A percentile compares a stretch with the other conserved stretches of the same genome.
Conservation (phyloP, 805 yeast species). For the Ogataea populi-albae region DNA sequence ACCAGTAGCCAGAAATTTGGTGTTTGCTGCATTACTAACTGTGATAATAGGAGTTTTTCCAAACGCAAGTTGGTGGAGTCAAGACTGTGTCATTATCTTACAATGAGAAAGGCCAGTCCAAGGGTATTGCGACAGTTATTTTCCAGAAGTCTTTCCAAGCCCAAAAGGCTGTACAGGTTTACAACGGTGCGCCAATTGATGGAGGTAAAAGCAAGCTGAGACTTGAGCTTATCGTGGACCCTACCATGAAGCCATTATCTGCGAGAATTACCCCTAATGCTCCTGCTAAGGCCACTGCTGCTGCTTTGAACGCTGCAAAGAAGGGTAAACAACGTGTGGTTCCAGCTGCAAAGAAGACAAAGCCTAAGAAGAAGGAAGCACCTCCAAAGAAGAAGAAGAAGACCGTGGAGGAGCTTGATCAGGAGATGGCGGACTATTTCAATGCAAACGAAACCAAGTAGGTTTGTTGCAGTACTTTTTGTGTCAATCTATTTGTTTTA, state of each 20-base stretch:
- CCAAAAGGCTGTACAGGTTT: conserved; percentile 71
- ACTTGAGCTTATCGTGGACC: conserved; percentile 81
- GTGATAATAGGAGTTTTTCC: conserved; percentile 73
- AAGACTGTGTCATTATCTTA: conserved; percentile 66
- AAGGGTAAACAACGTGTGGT: conserved; percentile 14
- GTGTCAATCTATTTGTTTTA: no score
- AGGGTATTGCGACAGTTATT: conserved; percentile 85
- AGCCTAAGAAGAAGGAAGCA: no score
- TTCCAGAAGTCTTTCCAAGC: conserved; percentile 73
- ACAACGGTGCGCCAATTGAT: conserved; percentile 92
- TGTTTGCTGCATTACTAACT: conserved; percentile 18
- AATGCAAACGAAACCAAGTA: conserved; percentile 43
- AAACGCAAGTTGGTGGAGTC: conserved; percentile 84
- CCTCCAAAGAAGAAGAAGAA: conserved; percentile 48
- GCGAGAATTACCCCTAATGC: conserved; percentile 63
- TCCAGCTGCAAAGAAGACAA: conserved; percentile 19
- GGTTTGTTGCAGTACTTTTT: conserved; percentile 1
- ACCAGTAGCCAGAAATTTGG: conserved; percentile 3
- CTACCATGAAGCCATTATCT: conserved; percentile 69
- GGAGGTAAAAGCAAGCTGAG: conserved; percentile 75
- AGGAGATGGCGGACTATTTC: conserved; percentile 97
- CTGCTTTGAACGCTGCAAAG: conserved; percentile 23
- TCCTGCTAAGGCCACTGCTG: conserved; percentile 52
- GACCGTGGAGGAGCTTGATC: conserved; percentile 91
- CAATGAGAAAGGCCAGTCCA: conserved; percentile 85